Evolutionary conservation across 805 yeast species (phyloP), one percentile per base, ranked within the genome.

Genomic region (Torulaspora maleeae): DNA sequence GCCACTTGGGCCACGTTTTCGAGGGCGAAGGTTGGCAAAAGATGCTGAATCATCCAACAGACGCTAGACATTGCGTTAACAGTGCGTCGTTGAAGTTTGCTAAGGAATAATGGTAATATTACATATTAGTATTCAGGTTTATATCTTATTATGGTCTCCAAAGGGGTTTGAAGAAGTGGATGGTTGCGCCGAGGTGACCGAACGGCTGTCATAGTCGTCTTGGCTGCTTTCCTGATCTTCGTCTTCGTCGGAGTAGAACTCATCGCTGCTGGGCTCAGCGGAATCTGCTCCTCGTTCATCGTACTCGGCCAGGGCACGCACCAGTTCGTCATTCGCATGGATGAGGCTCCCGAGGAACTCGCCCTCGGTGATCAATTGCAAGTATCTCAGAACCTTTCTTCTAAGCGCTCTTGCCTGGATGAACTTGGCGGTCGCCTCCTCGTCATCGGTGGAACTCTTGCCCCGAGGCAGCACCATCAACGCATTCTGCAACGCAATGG

Each of bases 1-100:
- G 96, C 2, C 99, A 93, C 69, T 67, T 93, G 54, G 99, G 99
- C 1, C 99, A 93, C 67, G 83, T 93, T 1, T 93, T 93, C 66
- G 81, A 80, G 58, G 95, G 95, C 4, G 99, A 93, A 69, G 98
- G 98, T 1, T 91, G 77, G 72, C 60, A 67, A 3, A 71, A 76
- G 39, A 29, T 50, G 35, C 30, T 64, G n/a, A 58, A 58, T 4
- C 25, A 61, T 24, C 87, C 82, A 1, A 96, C 96, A 13, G 52
- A 49, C 32, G 86, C 95, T 0, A 79, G 99, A 63, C 98, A 93
- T 65, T 93, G 99, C 66, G 97, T 90, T 19, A 93, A 93, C 66
- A 84, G 95, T 40, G 72, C 86, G 20, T 79, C 88, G 45, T 70
- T 93, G 66, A 86, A 82, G 60, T 87, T 89, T 55, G 59, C 59